Evolutionary conservation across 2,329 filamentous ascomycete species (phyloP).

Genomic region (Ascochyta koolunga): DNA sequence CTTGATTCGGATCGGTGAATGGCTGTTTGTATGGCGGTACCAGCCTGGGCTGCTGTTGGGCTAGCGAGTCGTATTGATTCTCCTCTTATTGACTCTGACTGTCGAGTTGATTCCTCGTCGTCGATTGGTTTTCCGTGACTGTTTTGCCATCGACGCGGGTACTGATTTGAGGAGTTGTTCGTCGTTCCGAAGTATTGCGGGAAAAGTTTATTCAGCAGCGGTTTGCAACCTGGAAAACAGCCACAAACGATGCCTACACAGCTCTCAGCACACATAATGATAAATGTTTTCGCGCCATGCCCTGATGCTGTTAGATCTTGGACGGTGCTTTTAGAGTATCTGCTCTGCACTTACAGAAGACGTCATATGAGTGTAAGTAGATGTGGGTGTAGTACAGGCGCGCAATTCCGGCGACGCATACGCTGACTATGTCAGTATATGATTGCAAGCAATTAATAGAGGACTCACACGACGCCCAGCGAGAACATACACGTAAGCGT

Average conservation of each 20-base stretch:
- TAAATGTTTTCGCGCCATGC: conserved; percentile 35
- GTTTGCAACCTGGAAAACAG: conserved; percentile 42
- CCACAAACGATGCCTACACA: conserved; percentile 41
- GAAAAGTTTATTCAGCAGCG: conserved; percentile 34
- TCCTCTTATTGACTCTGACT: not conserved
- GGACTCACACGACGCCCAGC: conserved; percentile 34
- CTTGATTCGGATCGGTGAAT: not conserved
- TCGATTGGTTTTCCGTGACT: conserved; percentile 7
- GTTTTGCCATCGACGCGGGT: conserved; percentile 12
- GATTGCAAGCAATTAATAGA: too few species aligned
- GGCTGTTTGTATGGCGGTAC: not conserved
- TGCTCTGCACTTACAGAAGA: conserved; percentile 26
- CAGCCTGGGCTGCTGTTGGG: not conserved
- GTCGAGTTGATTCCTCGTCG: conserved; percentile 4
- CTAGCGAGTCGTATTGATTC: not conserved
- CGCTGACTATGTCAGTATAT: conserved; percentile 35
- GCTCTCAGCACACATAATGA: conserved; percentile 37
- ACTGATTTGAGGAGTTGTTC: conserved; percentile 2
- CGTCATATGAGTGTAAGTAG: conserved; percentile 35
- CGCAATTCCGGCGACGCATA: conserved; percentile 39
- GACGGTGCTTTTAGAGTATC: not conserved
- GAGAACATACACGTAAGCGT: conserved; percentile 41
- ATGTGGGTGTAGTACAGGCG: conserved; percentile 38
- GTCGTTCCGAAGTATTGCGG: conserved; percentile 33
- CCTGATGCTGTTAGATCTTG: conserved; percentile 8